These are phyloP conservation scores for Oehlia diaphana DNA, from an alignment of 192 early-diverging fungal species.

Conservation along the genomic window DNA sequence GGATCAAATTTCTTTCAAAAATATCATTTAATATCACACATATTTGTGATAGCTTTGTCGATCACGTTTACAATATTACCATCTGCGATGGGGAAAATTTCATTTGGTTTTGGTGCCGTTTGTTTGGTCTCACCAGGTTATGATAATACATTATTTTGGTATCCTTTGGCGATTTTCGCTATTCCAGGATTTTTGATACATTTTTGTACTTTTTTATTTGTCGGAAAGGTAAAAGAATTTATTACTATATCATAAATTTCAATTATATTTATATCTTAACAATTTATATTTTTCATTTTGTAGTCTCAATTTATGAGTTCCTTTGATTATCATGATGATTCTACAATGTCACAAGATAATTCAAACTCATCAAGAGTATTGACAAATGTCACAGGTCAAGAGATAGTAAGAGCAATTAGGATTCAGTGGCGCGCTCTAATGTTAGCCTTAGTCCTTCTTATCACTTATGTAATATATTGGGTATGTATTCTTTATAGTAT, in stretches of 20 bases:
- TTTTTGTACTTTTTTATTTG: slow-evolving; percentile 2
- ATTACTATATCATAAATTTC: not conserved
- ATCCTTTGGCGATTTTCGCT: not conserved
- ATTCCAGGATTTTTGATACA: slow-evolving; percentile 7
- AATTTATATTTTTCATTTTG: not conserved
- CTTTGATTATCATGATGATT: not conserved
- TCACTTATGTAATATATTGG: slow-evolving; percentile 2
- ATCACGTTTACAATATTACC: not conserved
- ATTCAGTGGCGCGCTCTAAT: slow-evolving; percentile 12
- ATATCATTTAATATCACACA: not conserved
- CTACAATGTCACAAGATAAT: not conserved
- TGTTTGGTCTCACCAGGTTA: not conserved
- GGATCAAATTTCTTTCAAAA: not conserved
- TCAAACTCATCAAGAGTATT: not conserved
- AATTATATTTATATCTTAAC: not conserved
- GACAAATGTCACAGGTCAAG: not conserved
- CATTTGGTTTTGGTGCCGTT: slow-evolving; percentile 9
- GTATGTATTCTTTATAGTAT: not conserved
- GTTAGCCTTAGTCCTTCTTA: not conserved
- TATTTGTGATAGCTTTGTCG: not conserved
- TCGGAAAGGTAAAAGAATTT: not conserved
- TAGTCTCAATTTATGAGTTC: not conserved
- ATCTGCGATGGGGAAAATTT: not conserved
- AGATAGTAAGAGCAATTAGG: not conserved
- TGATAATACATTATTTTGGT: not conserved